These are phyloP conservation scores for Neonectria faginata DNA, from an alignment of 2,329 filamentous ascomycete species.

Conservation along the genomic window DNA sequence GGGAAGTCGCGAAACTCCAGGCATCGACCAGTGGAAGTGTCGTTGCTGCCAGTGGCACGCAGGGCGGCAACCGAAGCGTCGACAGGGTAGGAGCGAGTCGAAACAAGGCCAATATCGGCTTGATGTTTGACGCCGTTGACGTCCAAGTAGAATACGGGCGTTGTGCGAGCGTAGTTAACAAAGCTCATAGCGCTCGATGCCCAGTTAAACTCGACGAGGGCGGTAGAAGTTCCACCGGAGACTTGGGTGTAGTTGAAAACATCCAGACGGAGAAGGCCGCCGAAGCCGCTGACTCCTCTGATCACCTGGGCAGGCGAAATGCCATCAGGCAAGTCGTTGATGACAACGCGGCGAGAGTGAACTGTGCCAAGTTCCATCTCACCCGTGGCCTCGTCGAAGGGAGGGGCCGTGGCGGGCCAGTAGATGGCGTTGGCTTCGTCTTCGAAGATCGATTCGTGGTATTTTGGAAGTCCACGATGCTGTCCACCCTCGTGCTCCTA, in stretches of 20 bases:
- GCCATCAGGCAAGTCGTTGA: slow-evolving; percentile 38
- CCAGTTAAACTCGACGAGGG: slow-evolving; percentile 39
- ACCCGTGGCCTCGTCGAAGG: slow-evolving; percentile 8
- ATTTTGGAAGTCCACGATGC: background rate
- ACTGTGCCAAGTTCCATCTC: background rate
- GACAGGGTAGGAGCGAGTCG: background rate
- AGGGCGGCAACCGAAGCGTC: background rate
- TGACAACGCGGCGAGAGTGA: slow-evolving; percentile 39
- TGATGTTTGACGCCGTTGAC: background rate
- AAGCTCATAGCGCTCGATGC: background rate
- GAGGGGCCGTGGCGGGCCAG: slow-evolving; percentile 1
- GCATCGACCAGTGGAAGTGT: slow-evolving; percentile 21
- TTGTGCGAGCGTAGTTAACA: fast-evolving
- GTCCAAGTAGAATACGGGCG: slow-evolving; percentile 7
- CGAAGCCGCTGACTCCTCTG: slow-evolving; percentile 31
- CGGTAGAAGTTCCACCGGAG: background rate
- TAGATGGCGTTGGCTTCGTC: slow-evolving; percentile 1
- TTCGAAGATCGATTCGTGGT: background rate
- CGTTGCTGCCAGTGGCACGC: background rate
- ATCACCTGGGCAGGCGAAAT: slow-evolving; percentile 34
- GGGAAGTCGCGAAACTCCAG: slow-evolving; percentile 39
- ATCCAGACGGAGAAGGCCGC: slow-evolving; percentile 25
- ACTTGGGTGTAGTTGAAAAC: slow-evolving; percentile 13
- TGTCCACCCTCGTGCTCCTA: background rate
- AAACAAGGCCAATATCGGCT: background rate